phyloP scores from a whole-genome alignment of 345 rosid species.

The Turnera subulata region DNA sequence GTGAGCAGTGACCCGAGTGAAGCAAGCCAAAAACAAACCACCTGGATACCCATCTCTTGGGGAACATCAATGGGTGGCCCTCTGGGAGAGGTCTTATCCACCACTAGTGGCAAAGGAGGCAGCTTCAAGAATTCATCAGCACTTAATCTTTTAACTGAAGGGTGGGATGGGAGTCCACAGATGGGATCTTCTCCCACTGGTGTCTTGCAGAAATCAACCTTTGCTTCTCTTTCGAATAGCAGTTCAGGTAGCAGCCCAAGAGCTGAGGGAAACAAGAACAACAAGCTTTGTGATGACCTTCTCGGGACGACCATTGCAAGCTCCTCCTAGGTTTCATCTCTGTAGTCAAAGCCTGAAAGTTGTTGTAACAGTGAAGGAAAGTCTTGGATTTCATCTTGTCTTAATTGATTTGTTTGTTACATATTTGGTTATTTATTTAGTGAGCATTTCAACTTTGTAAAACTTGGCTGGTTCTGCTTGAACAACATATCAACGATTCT shows the following conservation, averaged over 20 bases:
- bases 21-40: conserved; percentile 30
- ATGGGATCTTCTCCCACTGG: conserved; percentile 59
- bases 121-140: conserved; percentile 24
- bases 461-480: conserved; percentile 11
- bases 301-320: conserved; percentile 27
- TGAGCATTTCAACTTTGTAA: neutral
- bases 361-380: neutral
- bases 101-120: conserved; percentile 22
- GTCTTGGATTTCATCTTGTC: neutral
- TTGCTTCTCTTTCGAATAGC: conserved; percentile 54
- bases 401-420: neutral
- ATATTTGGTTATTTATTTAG: too few relatives aligned
- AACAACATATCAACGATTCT: conserved; percentile 4
- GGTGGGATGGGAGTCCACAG: conserved; percentile 43
- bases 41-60: conserved; percentile 53
- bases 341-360: conserved; percentile 3
- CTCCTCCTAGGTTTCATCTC: conserved; percentile 20
- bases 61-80: conserved; percentile 60
- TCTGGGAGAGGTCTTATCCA: conserved; percentile 56
- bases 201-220: conserved; percentile 50
- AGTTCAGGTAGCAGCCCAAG: conserved; percentile 55
- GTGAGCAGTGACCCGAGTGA: conserved; percentile 22
- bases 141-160: conserved; percentile 25
- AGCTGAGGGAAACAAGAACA: conserved; percentile 39
- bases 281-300: conserved; percentile 25